Base-by-base conservation (phyloP, 78 protist genomes). In the Dictyostelium capitatum region DNA sequence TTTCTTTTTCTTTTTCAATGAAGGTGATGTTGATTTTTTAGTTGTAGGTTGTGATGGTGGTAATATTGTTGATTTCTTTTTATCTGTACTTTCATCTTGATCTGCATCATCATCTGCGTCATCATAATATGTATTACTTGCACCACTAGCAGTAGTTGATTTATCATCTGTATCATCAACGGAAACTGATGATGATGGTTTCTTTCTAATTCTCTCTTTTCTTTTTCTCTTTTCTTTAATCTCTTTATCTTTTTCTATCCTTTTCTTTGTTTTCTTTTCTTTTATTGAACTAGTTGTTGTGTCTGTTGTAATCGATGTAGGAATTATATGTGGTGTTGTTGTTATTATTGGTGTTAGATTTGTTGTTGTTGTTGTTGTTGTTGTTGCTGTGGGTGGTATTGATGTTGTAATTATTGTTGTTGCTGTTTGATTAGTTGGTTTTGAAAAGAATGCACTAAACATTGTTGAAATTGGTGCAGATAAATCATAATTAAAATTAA, bases 1-100 rank as follows among this genome's bases (percentile, higher is more conserved):
- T 43, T 72, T 83, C 73, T 83, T 83, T 43, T 83, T 83, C 74
- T 82, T 82, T 51, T 82, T 82, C 23, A 20, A 6, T 30, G 75
- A 67, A 6, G 23, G 28, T 46, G 65, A 51, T 43, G 41, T 51
- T 82, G 50, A 23, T 28, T 57, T 79, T 30, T 37, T 37, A 37
- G 43, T 37, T 37, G 43, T 37, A 37, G 47, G 57, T 41, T 48
- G 19, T 46, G 23, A 5, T 79, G 23, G 30, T 79, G 48, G 20
- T 79, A n/a, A 7, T 30, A 23, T 7, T 50, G 64, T 20, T 82
- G 89, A 20, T 28, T 10, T 47, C 8, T 41, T 65, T 82, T 53
- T 28, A 43, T 17, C 87, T 11, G 48, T 56, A 51, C 15, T 81
- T 20, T 64, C 75, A 12, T 64, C 54, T 6, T 19, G 11, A 59